Base-by-base conservation (phyloP, 1,284 basidiomycete species). In the Puccinia polysora region DNA sequence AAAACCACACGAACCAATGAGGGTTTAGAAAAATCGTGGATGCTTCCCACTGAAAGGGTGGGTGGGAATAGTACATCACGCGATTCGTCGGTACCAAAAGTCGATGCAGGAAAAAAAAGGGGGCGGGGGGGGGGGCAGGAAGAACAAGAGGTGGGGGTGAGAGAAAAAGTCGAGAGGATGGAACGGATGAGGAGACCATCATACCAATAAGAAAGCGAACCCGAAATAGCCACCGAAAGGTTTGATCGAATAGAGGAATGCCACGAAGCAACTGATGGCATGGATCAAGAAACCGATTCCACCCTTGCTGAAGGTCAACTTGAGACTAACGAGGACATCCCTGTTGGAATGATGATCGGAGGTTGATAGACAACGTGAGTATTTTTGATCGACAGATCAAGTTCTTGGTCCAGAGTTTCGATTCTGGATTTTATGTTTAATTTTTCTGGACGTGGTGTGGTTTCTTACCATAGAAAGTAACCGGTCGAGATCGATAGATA, bases 21-120 rank as follows among this genome's bases (percentile, higher is more conserved):
- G 69, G 69, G 56, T 72, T 72, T 28, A 72, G 25, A 62, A 72
- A 72, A 50, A 72, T 72, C 18, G 69, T 72, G 4, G 69, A 72
- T 14, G 69, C 58, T 38, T 72, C 69, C 69, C 69, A 72, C 69
- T 72, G 15, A n/a, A n/a, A n/a, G n/a, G n/a, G n/a, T n/a, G n/a
- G n/a, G n/a, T n/a, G n/a, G n/a, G n/a, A n/a, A n/a, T n/a, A n/a
- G n/a, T n/a, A n/a, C n/a, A n/a, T n/a, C n/a, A n/a, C n/a, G n/a
- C n/a, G n/a, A n/a, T n/a, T n/a, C n/a, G n/a, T n/a, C n/a, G n/a
- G n/a, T n/a, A n/a, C n/a, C n/a, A n/a, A n/a, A n/a, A n/a, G n/a
- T n/a, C n/a, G n/a, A n/a, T n/a, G n/a, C n/a, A n/a, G n/a, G n/a
- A n/a, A n/a, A n/a, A n/a, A n/a, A n/a, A n/a, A n/a, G n/a, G n/a